Evolutionary conservation across 2,329 filamentous ascomycete species (phyloP).

Genomic region (Fusarium sambucinum): DNA sequence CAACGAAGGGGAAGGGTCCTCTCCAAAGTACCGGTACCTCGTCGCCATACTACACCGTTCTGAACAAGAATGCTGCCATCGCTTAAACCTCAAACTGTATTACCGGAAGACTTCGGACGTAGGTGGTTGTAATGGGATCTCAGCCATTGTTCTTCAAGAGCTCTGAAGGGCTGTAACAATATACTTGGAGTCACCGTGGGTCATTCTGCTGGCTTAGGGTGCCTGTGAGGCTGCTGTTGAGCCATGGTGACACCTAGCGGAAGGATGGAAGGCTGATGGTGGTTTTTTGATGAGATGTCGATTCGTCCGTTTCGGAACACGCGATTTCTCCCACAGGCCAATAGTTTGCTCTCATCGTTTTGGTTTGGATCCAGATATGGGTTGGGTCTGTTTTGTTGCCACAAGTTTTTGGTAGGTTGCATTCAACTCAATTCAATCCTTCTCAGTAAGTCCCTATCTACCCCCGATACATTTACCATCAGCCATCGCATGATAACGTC

Average conservation of each 20-base stretch:
- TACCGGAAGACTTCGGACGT: conserved; percentile 47
- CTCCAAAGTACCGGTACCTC: conserved; percentile 43
- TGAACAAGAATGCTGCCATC: conserved; percentile 2
- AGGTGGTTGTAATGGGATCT: conserved; percentile 11
- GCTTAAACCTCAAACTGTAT: conserved; percentile 20
- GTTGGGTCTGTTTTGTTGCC: conserved; percentile 34
- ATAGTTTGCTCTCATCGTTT: conserved; percentile 11
- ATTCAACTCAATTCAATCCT: conserved; percentile 37
- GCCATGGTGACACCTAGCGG: conserved; percentile 42
- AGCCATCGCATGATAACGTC: conserved; percentile 25
- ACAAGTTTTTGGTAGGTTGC: conserved; percentile 34
- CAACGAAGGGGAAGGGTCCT: conserved; percentile 42
- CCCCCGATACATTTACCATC: neutral
- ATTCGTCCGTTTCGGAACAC: conserved; percentile 39
- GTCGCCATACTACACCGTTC: neutral
- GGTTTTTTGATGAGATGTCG: conserved; percentile 44
- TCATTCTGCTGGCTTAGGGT: conserved; percentile 18
- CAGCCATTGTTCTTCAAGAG: conserved; percentile 17
- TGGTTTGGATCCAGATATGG: conserved; percentile 22
- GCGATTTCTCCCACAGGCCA: conserved; percentile 30
- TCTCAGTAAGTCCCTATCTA: conserved; percentile 30
- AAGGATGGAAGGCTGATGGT: conserved; percentile 45
- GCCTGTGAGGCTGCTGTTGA: conserved; percentile 47
- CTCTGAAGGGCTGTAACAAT: conserved; percentile 34
- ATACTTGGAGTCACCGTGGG: conserved; percentile 16